phyloP scores from a whole-genome alignment of 495 filamentous ascomycete species.

The Sphaerosporella brunnea region DNA sequence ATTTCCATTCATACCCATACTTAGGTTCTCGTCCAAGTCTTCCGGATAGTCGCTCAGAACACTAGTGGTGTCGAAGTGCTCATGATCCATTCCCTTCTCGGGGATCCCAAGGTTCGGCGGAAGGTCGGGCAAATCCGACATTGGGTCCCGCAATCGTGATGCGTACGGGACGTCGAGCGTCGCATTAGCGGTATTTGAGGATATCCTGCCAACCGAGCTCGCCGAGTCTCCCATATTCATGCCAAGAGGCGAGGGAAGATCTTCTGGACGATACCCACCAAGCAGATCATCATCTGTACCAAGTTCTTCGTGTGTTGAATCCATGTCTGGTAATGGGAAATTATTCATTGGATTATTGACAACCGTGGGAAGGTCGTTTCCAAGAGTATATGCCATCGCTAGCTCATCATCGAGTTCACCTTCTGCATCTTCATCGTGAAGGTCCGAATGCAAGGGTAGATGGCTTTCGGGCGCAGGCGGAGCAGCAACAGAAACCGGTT shows the following conservation, averaged over 20 bases:
- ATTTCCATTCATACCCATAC: conserved; percentile 18
- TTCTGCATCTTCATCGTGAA: conserved; percentile 9
- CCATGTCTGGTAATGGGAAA: background rate
- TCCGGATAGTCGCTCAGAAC: conserved; percentile 24
- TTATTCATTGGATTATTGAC: background rate
- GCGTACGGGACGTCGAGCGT: background rate
- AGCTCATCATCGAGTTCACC: conserved; percentile 6
- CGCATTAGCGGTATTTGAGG: background rate
- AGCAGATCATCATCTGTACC: conserved; percentile 12
- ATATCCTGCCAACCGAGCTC: background rate
- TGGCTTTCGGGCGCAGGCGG: background rate
- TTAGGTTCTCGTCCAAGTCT: conserved; percentile 15
- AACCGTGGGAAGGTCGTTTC: background rate
- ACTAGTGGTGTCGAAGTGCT: conserved; percentile 17
- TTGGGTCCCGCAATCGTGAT: conserved; percentile 13
- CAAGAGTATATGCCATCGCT: background rate
- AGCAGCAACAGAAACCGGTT: background rate
- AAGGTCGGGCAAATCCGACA: conserved; percentile 27
- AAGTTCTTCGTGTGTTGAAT: background rate
- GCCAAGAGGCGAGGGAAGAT: conserved; percentile 22
- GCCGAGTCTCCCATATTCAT: background rate
- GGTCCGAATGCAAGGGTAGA: background rate
- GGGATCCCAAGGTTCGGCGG: conserved; percentile 14
- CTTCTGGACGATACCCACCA: conserved; percentile 19
- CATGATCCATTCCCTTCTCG: conserved; percentile 11